Evolutionary conservation across 148 eudicot species (phyloP).

Genomic region (Polygonum maritimum): DNA sequence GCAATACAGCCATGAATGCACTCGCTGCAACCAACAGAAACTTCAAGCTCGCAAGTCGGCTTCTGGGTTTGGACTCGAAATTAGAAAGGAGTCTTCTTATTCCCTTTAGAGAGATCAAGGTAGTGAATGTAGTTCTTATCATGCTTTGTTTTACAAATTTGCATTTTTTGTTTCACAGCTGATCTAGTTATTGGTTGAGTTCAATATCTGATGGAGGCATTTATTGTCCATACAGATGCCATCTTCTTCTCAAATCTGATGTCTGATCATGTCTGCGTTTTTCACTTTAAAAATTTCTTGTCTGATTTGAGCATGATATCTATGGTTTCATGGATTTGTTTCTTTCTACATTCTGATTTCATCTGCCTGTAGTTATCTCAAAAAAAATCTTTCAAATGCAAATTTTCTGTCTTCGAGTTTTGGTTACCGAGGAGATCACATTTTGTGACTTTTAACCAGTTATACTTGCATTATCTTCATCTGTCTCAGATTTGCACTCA

Average conservation of each 20-base stretch:
- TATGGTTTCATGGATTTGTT: not conserved
- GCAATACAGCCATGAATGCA: slow-evolving; percentile 37
- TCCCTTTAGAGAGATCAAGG: slow-evolving; percentile 68
- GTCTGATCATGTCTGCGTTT: not conserved
- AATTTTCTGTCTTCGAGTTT: not conserved
- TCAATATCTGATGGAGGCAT: not conserved
- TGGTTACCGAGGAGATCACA: not conserved
- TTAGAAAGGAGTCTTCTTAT: slow-evolving; percentile 55
- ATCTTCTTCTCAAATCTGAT: not conserved
- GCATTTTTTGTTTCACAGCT: not conserved
- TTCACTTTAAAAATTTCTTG: not conserved
- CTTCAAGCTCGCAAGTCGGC: slow-evolving; percentile 42
- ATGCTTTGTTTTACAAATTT: not conserved
- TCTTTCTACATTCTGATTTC: not conserved
- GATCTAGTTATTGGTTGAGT: not conserved
- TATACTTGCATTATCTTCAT: not conserved
- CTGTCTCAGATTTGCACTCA: not conserved
- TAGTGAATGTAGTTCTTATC: not conserved
- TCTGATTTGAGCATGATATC: not conserved
- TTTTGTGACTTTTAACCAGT: not conserved
- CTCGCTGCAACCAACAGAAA: slow-evolving; percentile 58
- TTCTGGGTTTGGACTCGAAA: slow-evolving; percentile 44
- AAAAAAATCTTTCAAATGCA: not conserved
- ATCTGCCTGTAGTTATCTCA: not conserved
- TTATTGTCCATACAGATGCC: not conserved